These are phyloP conservation scores for Neophaeococcomyces aloes DNA, from an alignment of 2,329 filamentous ascomycete species.

Conservation along the genomic window DNA sequence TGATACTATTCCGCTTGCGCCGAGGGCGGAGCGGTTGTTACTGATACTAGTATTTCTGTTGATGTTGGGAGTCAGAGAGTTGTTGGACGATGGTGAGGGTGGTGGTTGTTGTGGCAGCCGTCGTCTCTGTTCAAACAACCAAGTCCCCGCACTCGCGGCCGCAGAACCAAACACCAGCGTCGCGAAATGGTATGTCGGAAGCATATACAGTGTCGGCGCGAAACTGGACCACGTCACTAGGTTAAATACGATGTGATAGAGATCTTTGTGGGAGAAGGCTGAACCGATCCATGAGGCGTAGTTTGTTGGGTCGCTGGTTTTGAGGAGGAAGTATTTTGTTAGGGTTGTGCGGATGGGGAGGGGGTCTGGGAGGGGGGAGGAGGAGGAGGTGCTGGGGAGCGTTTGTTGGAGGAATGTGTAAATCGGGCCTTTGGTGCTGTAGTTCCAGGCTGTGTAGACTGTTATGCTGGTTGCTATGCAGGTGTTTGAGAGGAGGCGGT, in stretches of 20 bases:
- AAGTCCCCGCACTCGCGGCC: neutral
- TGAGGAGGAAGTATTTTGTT: neutral
- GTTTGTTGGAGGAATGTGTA: neutral
- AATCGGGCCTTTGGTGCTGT: neutral
- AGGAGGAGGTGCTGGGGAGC: neutral
- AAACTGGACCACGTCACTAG: constrained; percentile 3
- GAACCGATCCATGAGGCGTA: neutral
- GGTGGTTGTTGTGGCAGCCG: no score
- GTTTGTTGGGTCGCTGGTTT: neutral
- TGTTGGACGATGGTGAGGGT: no score
- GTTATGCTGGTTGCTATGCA: constrained; percentile 1
- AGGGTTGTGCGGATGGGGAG: neutral
- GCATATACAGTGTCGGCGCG: neutral
- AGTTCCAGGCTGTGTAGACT: constrained; percentile 7
- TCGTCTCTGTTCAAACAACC: neutral
- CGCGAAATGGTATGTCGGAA: constrained; percentile 3
- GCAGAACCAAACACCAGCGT: neutral
- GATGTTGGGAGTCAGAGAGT: no score
- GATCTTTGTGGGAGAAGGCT: neutral
- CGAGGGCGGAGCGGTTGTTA: neutral
- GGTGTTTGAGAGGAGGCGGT: constrained; percentile 1
- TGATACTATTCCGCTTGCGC: constrained; percentile 6
- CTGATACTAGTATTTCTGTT: neutral
- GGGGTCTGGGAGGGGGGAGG: neutral
- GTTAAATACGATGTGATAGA: constrained; percentile 5